Evolutionary conservation across 2,329 filamentous ascomycete genomes (phyloP).

Genomic region (Ceratocystis ficicola): DNA sequence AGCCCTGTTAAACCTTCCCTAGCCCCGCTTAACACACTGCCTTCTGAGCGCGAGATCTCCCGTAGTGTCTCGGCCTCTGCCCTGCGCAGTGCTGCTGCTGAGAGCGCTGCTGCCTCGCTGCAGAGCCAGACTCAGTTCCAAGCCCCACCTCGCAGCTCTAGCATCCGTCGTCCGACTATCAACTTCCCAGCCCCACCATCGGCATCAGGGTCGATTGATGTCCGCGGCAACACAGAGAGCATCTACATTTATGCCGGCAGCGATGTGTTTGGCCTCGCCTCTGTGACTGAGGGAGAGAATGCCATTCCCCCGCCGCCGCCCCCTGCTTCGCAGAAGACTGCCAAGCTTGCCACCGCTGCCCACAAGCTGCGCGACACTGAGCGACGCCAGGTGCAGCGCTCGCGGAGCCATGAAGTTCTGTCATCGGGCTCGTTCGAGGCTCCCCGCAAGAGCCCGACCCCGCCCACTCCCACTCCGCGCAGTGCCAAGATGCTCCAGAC

Average conservation of each 20-base stretch:
- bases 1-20: conserved; percentile 41
- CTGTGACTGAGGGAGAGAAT: conserved; percentile 44
- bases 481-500: conserved; percentile 26
- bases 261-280: conserved; percentile 53
- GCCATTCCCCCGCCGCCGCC: conserved; percentile 25
- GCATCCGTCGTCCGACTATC: conserved; percentile 24
- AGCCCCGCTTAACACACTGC: conserved; percentile 27
- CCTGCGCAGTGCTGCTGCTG: conserved; percentile 40
- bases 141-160: conserved; percentile 28
- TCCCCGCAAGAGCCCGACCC: conserved; percentile 16
- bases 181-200: conserved; percentile 21
- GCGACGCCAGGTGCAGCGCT: conserved; percentile 35
- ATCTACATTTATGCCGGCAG: conserved; percentile 57
- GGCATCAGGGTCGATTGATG: conserved; percentile 9
- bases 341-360: conserved; percentile 22
- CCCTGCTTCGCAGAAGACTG: conserved; percentile 24
- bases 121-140: not conserved
- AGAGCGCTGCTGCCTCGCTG: not conserved
- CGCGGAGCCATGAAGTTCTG: conserved; percentile 42
- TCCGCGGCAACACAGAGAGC: conserved; percentile 44
- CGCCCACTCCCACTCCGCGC: conserved; percentile 1
- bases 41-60: not conserved
- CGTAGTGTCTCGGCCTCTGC: conserved; percentile 39
- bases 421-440: conserved; percentile 27
- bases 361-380: conserved; percentile 28